These are phyloP conservation scores for Cordyceps farinosa DNA, from an alignment of 2,329 filamentous ascomycete genomes.

Conservation along the genomic window DNA sequence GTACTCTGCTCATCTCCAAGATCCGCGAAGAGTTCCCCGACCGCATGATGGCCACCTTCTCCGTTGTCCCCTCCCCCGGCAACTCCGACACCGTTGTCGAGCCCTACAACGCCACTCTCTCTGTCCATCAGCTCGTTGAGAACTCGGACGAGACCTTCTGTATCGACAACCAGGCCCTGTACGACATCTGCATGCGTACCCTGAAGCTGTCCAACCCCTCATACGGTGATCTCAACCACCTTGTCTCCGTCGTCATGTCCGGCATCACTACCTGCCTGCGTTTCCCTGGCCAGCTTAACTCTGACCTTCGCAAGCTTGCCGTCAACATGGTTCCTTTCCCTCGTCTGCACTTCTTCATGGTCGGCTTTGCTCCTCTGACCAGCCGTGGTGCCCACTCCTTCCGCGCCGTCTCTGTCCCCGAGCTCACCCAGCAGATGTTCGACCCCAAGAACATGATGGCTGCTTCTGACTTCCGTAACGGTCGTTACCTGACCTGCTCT, in stretches of 20 bases:
- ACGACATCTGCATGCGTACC: conserved; percentile 99
- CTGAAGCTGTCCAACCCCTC: conserved; percentile 98
- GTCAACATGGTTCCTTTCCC: conserved; percentile 99
- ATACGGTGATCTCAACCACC: conserved; percentile 98
- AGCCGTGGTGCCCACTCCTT: conserved; percentile 82
- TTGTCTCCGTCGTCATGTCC: conserved; percentile 99
- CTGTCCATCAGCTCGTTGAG: conserved; percentile 97
- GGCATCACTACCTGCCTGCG: conserved; percentile 97
- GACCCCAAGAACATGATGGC: conserved; percentile 99
- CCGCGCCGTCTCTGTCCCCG: conserved; percentile 94
- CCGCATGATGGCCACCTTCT: conserved; percentile 99
- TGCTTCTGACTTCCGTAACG: conserved; percentile 99
- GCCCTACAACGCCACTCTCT: conserved; percentile 99
- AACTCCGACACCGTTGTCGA: conserved; percentile 99
- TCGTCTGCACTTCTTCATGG: conserved; percentile 99
- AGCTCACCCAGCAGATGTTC: conserved; percentile 99
- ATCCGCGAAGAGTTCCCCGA: conserved; percentile 99
- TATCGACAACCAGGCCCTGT: conserved; percentile 99
- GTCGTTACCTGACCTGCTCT: conserved; percentile 98
- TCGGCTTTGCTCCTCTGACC: conserved; percentile 97
- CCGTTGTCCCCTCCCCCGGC: conserved; percentile 97
- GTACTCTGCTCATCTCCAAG: conserved; percentile 99
- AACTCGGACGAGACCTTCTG: conserved; percentile 99
- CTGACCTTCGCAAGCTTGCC: conserved; percentile 97
- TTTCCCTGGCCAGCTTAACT: conserved; percentile 99